These are phyloP conservation scores for Leishmania tropica DNA, from an alignment of 208 protist genomes.

Conservation along the genomic window DNA sequence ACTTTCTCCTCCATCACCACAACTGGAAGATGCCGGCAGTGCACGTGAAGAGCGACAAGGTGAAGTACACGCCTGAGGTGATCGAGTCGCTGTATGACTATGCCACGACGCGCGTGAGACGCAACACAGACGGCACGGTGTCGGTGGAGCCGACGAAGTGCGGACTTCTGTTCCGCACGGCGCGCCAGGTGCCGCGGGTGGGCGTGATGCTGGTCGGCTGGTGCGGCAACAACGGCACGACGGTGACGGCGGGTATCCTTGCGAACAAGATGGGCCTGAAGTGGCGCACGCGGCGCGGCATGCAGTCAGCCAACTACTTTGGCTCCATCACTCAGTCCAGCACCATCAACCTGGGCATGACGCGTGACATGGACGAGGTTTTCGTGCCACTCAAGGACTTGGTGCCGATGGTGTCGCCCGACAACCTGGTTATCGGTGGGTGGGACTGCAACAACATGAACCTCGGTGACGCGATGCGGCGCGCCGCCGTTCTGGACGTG, in stretches of 20 bases:
- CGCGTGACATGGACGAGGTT: conserved; percentile 89
- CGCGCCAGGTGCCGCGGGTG: conserved; percentile 78
- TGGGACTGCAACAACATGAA: conserved; percentile 98
- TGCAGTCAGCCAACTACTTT: conserved; percentile 96
- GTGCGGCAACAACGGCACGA: conserved; percentile 99
- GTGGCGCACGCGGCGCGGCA: conserved; percentile 95
- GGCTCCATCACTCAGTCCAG: conserved; percentile 97
- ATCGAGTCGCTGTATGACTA: conserved; percentile 91
- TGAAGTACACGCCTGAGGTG: conserved; percentile 71
- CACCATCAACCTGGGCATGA: conserved; percentile 94
- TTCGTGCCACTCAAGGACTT: conserved; percentile 94
- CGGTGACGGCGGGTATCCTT: conserved; percentile 95
- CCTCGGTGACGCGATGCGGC: conserved; percentile 95
- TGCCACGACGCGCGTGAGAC: conserved; percentile 66
- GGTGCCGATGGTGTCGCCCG: conserved; percentile 97
- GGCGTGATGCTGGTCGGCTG: conserved; percentile 97
- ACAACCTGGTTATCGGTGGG: conserved; percentile 97
- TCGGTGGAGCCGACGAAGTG: conserved; percentile 70
- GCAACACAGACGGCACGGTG: conserved; percentile 40
- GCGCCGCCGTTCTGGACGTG: conserved; percentile 95
- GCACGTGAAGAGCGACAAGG: conserved; percentile 56
- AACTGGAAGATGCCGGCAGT: conserved; percentile 41
- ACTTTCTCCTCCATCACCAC: not conserved
- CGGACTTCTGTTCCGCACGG: conserved; percentile 89
- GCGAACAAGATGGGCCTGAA: conserved; percentile 94